Evolutionary conservation across 768 basidiomycete species (phyloP), one percentile per base, ranked within the genome.

Genomic region (Suillus variegatus): DNA sequence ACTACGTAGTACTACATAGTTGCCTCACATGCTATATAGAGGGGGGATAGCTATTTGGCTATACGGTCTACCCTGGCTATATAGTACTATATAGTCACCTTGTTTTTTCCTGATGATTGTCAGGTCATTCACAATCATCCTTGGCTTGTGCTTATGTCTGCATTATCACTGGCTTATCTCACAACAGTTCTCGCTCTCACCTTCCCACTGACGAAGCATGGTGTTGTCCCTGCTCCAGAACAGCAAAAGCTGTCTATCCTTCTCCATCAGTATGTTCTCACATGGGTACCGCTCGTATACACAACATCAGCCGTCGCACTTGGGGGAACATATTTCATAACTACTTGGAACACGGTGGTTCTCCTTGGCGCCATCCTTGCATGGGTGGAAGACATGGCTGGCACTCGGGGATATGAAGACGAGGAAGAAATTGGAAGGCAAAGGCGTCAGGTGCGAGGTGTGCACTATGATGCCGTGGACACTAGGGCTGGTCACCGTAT

Each of bases 121-220:
- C 20, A 93, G 92, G 80, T 88, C 36, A 77, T 87, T 12, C 87
- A 93, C 71, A 84, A 88, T 2, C 81, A 81, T 8, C 83, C 84
- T 4, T 82, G 84, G 64, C 70, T 84, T 16, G 84, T 89, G 18
- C 71, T 88, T 16, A 66, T 79, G 25, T 85, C 86, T 0, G 78
- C 81, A 43, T 69, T 82, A 25, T 80, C 83, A 20, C 71, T 88
- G 16, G 78, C 83, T 1, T 89, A 86, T 71, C 75, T 91, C n/a
- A 70, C 78, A 1, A 75, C 81, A 18, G 80, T 81, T 14, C 70
- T 84, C 32, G 72, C 82, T 32, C 69, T 87, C 40, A 78, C 76
- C 13, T 79, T 76, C 74, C 76, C 64, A 41, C 67, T 66, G 72
- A 69, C 76, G 67, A 68, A 75, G 64, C 69, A 69, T 61, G 65